phyloP scores from a whole-genome alignment of 1,139 yeast genomes.

The Ogataea hybrid region DNA sequence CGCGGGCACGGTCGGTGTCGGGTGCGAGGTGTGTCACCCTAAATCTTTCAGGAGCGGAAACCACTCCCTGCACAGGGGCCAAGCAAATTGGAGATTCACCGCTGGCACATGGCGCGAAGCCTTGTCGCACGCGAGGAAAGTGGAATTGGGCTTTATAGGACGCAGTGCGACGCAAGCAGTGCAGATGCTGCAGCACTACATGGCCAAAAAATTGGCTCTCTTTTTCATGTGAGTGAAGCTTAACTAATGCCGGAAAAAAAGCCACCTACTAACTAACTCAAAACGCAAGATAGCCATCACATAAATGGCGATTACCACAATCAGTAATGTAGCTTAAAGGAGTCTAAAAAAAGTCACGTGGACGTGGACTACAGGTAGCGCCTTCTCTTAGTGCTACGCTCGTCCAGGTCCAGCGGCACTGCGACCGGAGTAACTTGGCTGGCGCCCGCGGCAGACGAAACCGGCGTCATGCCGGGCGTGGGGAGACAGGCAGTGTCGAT shows the following conservation, averaged over 20 bases:
- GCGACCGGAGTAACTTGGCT: conserved; percentile 27
- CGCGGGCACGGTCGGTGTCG: no score
- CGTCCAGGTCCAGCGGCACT: conserved; percentile 13
- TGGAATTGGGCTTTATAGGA: background rate
- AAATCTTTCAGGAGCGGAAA: background rate
- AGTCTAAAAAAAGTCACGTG: background rate
- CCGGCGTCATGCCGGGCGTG: conserved; percentile 32
- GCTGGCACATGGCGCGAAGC: no score
- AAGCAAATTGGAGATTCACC: background rate
- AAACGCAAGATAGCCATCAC: background rate
- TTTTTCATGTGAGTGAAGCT: background rate
- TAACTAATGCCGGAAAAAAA: background rate
- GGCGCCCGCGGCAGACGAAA: conserved; percentile 14
- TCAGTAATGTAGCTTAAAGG: background rate
- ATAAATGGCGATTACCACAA: background rate
- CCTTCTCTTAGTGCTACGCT: conserved; percentile 6
- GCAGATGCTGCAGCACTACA: background rate
- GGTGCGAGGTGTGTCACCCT: conserved; percentile 1
- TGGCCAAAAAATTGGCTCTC: background rate
- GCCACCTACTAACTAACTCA: background rate
- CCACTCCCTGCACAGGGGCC: conserved; percentile 2
- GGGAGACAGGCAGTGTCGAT: conserved; percentile 20
- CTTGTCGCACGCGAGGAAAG: background rate
- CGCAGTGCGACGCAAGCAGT: background rate
- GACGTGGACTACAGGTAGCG: background rate